phyloP scores from a whole-genome alignment of 2,329 filamentous ascomycete species.

The Cercospora citrullina region DNA sequence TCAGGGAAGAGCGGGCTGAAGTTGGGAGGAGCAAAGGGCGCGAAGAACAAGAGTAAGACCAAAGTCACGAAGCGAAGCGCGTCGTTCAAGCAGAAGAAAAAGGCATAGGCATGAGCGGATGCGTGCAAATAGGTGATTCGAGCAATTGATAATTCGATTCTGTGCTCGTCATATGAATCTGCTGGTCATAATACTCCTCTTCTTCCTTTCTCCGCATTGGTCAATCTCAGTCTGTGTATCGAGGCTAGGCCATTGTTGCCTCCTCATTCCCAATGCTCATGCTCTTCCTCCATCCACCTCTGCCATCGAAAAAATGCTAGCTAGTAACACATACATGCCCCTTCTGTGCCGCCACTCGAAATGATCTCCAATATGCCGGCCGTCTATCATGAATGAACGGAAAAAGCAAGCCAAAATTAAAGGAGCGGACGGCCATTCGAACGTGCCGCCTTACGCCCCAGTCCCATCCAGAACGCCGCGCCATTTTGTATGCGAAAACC shows the following conservation, averaged over 20 bases:
- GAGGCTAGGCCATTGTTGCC: not conserved
- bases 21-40: slow-evolving; percentile 54
- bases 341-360: not conserved
- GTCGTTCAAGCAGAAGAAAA: slow-evolving; percentile 50
- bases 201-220: not conserved
- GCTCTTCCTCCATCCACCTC: not conserved
- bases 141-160: not conserved
- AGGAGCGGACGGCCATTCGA: not conserved
- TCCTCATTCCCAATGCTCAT: not conserved
- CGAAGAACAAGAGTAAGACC: slow-evolving; percentile 48
- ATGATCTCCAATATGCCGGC: not conserved
- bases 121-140: not conserved
- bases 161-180: not conserved
- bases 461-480: not conserved
- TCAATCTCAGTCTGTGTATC: not conserved
- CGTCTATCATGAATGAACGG: slow-evolving; percentile 3
- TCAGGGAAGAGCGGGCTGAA: slow-evolving; percentile 65
- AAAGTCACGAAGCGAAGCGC: slow-evolving; percentile 48
- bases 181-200: not conserved
- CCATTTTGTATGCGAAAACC: not conserved
- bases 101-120: not conserved
- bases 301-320: slow-evolving; percentile 13
- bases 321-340: slow-evolving; percentile 1
- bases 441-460: not conserved
- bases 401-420: not conserved